These are phyloP conservation scores for Syzygium grande DNA, from an alignment of 345 rosid genomes.

Conservation along the genomic window DNA sequence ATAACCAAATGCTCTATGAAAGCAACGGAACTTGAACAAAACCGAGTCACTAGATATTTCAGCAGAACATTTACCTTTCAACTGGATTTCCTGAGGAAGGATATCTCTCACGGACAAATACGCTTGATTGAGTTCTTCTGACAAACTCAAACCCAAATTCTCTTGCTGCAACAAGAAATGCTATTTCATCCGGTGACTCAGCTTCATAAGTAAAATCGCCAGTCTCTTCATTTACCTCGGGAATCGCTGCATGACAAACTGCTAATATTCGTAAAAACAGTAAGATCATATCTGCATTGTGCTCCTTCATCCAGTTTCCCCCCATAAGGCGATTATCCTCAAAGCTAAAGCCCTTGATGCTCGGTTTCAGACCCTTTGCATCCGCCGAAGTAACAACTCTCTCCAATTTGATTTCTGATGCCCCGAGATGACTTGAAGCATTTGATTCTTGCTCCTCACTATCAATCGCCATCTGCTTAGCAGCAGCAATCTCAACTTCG, in stretches of 20 bases:
- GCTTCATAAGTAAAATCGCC: constrained; percentile 75
- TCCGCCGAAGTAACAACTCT: constrained; percentile 33
- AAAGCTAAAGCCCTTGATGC: constrained; percentile 80
- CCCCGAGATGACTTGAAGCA: constrained; percentile 16
- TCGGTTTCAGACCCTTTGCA: constrained; percentile 28
- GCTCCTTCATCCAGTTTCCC: constrained; percentile 80
- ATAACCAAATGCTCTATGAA: background rate
- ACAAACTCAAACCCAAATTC: constrained; percentile 93
- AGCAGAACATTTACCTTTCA: constrained; percentile 54
- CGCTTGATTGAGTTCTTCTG: constrained; percentile 85
- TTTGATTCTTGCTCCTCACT: constrained; percentile 53
- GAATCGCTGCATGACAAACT: constrained; percentile 94
- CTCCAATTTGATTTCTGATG: constrained; percentile 65
- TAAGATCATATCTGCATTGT: constrained; percentile 44
- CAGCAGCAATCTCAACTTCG: constrained; percentile 88
- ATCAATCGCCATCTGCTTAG: constrained; percentile 73
- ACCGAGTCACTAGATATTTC: background rate
- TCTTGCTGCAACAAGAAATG: constrained; percentile 93
- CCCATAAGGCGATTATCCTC: constrained; percentile 71
- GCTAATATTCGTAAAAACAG: constrained; percentile 78
- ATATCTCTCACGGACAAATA: constrained; percentile 52
- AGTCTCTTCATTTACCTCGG: constrained; percentile 74
- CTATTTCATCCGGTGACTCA: constrained; percentile 96
- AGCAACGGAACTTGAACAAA: background rate
- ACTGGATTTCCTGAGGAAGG: constrained; percentile 37